Base-by-base conservation (phyloP, 495 filamentous ascomycete species). In the Penicillium pancosmium region DNA sequence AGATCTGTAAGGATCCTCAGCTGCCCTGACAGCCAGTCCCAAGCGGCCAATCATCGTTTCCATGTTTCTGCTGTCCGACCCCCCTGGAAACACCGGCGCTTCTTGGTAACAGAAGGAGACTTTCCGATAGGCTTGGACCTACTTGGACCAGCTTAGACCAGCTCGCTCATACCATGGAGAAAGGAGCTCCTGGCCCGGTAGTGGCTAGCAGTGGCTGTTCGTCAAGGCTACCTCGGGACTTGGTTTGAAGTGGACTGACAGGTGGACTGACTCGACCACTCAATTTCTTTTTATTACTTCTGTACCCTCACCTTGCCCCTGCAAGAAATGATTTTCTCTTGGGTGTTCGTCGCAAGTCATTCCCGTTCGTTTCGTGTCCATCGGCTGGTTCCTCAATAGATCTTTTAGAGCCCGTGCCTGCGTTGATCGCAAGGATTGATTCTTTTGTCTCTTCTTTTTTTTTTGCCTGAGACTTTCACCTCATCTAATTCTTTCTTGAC, bases 91-190 rank as follows among this genome's bases (percentile, higher is more conserved):
- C 66, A 53, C 56, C 33, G 57, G 57, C 23, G 18, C 19, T 27
- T 54, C 56, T 43, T 54, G 52, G 31, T 55, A 38, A 50, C 46
- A 11, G 13, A 18, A 43, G 57, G 53, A 54, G 60, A 23, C 18
- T 16, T 52, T 27, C 61, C 56, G 64, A 68, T 66, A 64, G 66
- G 66, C 38, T 41, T 19, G 8, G 9, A 38, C 1, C 27, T 31
- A 31, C 27, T 9, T 31, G 27, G 27, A 31, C 46, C 5, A 31
- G 12, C n/a, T 50, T 35, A 16, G 27, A 40, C 18, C 27, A 19
- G 50, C 40, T 57, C 19, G 5, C 50, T 53, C 47, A 47, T 50
- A 47, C 54, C 50, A 52, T 52, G 34, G 35, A 58, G 50, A 58
- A 18, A 40, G 41, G 52, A 41, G n/a, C 38, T 50, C 50, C 50